Evolutionary conservation across 2,329 filamentous ascomycete species (phyloP).

Genomic region (Paracamarosporium sp.): DNA sequence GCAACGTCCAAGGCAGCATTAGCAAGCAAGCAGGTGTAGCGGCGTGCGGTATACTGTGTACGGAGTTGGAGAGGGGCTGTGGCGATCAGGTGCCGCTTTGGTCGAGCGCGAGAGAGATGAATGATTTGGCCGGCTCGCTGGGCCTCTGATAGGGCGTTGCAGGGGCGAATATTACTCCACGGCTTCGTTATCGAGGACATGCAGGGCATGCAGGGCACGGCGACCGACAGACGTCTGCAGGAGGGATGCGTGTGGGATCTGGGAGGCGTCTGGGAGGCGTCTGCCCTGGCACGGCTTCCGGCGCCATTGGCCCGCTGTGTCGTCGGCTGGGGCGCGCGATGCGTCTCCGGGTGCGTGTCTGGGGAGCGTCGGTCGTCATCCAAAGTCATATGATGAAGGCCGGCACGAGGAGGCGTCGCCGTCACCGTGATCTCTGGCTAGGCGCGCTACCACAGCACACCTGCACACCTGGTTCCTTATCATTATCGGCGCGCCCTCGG

Average conservation of each 20-base stretch:
- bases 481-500: slow-evolving; percentile 2
- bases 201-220: slow-evolving; percentile 9
- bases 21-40: slow-evolving; percentile 1
- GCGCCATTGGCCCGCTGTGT: no score
- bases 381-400: background rate
- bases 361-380: background rate
- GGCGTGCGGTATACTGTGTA: background rate
- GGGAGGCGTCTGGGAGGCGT: background rate
- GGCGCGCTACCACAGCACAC: background rate
- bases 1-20: background rate
- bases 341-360: background rate
- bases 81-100: background rate
- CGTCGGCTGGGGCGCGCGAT: background rate
- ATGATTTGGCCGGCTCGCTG: background rate
- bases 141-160: background rate
- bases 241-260: background rate
- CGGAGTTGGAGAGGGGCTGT: background rate
- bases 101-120: background rate
- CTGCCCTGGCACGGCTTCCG: background rate
- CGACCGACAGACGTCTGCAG: slow-evolving; percentile 1
- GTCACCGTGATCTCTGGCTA: background rate
- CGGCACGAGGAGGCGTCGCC: background rate
- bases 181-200: background rate
- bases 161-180: background rate
- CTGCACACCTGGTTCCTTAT: background rate